These are phyloP conservation scores for Cryptosporidium parvum DNA, from an alignment of 169 alveolate genomes.

Conservation along the genomic window DNA sequence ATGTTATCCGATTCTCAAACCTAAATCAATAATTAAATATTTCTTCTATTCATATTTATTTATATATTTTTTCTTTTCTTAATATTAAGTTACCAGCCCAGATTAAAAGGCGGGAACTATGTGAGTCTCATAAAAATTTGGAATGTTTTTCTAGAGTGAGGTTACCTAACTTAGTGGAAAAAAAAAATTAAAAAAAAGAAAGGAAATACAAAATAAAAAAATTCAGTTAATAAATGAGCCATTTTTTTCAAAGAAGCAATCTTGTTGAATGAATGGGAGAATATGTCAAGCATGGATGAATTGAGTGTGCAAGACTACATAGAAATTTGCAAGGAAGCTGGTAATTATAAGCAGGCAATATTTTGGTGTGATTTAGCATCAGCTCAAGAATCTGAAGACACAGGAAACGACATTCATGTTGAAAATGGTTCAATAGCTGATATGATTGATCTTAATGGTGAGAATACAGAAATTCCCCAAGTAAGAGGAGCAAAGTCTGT, in stretches of 20 bases:
- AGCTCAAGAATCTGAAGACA: slow-evolving; percentile 11
- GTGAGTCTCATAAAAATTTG: neutral
- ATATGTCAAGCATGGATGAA: slow-evolving; percentile 17
- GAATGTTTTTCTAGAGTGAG: neutral
- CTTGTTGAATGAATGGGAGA: slow-evolving; percentile 1
- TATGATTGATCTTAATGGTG: neutral
- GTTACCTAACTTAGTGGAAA: neutral
- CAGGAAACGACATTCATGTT: neutral
- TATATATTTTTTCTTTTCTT: no score
- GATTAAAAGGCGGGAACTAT: neutral
- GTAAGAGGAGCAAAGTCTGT: slow-evolving; percentile 21
- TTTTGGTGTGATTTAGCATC: slow-evolving; percentile 66
- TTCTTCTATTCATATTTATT: neutral
- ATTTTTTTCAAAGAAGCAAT: neutral
- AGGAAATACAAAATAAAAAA: neutral
- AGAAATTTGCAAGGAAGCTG: slow-evolving; percentile 60
- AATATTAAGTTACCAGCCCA: slow-evolving; percentile 6
- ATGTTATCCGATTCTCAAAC: neutral
- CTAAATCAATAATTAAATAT: neutral
- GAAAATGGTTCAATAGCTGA: neutral
- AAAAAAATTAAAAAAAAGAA: neutral
- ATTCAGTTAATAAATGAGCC: neutral
- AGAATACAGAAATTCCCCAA: neutral
- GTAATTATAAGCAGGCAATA: slow-evolving; percentile 56
- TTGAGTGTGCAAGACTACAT: slow-evolving; percentile 47